These are phyloP conservation scores for Candida glaebosa DNA, from an alignment of 805 yeast species.

Conservation along the genomic window DNA sequence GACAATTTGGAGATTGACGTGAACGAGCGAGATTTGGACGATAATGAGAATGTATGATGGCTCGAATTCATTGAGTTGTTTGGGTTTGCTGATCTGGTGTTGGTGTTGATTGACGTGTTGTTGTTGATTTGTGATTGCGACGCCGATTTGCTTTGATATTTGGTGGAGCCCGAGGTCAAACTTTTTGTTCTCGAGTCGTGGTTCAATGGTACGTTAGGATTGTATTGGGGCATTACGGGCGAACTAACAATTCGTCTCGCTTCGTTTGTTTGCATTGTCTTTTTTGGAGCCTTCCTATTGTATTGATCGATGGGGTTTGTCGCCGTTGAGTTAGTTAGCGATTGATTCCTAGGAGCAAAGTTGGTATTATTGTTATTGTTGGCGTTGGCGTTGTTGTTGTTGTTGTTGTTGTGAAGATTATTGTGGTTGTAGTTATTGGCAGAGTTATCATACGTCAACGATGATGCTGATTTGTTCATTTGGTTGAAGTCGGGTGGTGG, in stretches of 20 bases:
- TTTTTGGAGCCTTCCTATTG: slow-evolving; percentile 7
- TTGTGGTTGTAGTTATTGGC: background rate
- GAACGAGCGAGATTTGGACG: slow-evolving; percentile 40
- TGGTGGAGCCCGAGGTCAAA: slow-evolving; percentile 20
- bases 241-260: slow-evolving; percentile 30
- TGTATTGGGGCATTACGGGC: slow-evolving; percentile 18
- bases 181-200: slow-evolving; percentile 27
- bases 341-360: slow-evolving; percentile 12
- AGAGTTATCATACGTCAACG: slow-evolving; percentile 2
- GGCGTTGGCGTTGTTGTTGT: slow-evolving; percentile 9
- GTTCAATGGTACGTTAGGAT: slow-evolving; percentile 3
- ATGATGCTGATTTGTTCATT: slow-evolving; percentile 1
- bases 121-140: slow-evolving; percentile 3
- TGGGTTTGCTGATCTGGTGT: slow-evolving; percentile 13
- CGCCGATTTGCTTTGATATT: slow-evolving; percentile 5
- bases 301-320: slow-evolving; percentile 5
- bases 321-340: slow-evolving; percentile 16
- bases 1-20: slow-evolving; percentile 40
- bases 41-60: slow-evolving; percentile 34
- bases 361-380: slow-evolving; percentile 2
- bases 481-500: slow-evolving; percentile 1
- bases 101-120: slow-evolving; percentile 12
- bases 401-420: slow-evolving; percentile 6
- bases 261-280: slow-evolving; percentile 13
- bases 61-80: slow-evolving; percentile 14